These are phyloP conservation scores for Lonicera japonica DNA, from an alignment of 129 eudicot genomes.

Conservation along the genomic window DNA sequence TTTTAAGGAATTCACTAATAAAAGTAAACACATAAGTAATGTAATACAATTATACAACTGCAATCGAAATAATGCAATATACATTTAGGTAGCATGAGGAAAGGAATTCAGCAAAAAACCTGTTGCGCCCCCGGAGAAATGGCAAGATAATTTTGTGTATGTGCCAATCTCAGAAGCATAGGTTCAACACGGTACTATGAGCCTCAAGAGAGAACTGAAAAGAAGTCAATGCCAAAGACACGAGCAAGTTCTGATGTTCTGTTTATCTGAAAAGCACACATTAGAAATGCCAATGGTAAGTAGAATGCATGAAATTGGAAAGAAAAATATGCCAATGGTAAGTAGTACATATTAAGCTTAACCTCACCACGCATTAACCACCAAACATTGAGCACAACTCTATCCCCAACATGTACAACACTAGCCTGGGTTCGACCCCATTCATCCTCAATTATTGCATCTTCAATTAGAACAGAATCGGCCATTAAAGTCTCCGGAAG, in stretches of 20 bases:
- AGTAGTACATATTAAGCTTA: slow-evolving; percentile 75
- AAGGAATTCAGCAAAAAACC: slow-evolving; percentile 29
- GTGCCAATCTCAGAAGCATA: slow-evolving; percentile 88
- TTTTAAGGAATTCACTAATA: too few relatives aligned
- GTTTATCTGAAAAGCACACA: slow-evolving; percentile 49
- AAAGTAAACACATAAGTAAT: too few relatives aligned
- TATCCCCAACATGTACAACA: slow-evolving; percentile 88
- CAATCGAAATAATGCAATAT: too few relatives aligned
- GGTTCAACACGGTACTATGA: slow-evolving; percentile 98
- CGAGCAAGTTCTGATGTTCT: slow-evolving; percentile 99
- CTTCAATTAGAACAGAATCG: slow-evolving; percentile 37
- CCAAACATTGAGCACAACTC: slow-evolving; percentile 90
- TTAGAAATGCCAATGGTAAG: not conserved
- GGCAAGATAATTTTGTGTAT: slow-evolving; percentile 84
- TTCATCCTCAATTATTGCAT: slow-evolving; percentile 77
- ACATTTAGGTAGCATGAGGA: not conserved
- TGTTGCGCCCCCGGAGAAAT: slow-evolving; percentile 88
- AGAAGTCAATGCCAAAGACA: slow-evolving; percentile 95
- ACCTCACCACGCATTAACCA: slow-evolving; percentile 83
- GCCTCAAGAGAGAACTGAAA: slow-evolving; percentile 96
- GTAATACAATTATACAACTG: too few relatives aligned
- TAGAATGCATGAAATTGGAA: not conserved
- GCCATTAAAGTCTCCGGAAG: slow-evolving; percentile 30
- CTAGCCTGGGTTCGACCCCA: slow-evolving; percentile 99
- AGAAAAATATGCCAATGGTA: not conserved